Conservation (phyloP, 352 stramenopile genomes). For the Pythium utonaiense region DNA sequence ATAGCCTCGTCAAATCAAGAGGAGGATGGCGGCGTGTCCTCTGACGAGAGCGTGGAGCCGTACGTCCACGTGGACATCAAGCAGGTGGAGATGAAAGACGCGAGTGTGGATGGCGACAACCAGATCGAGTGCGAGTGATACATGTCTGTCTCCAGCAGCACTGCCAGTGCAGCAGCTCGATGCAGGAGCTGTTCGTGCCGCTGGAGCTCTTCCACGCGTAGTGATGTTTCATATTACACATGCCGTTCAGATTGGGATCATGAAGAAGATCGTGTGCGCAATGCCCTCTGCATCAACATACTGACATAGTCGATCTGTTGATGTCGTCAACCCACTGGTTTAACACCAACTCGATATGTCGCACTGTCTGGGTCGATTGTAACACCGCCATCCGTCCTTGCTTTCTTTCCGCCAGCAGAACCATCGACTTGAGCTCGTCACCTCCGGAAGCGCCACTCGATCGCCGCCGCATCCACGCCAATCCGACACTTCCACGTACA, state of each 20-base stretch:
- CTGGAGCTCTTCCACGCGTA: too few relatives aligned
- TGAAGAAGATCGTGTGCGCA: too few relatives aligned
- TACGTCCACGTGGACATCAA: neutral
- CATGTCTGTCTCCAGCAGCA: too few relatives aligned
- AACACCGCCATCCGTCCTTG: neutral
- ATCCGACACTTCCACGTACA: neutral
- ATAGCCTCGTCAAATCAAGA: neutral
- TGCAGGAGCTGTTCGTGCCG: too few relatives aligned
- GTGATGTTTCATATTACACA: too few relatives aligned
- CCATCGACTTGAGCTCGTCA: neutral
- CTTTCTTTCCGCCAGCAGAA: conserved; percentile 3
- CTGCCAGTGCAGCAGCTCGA: too few relatives aligned
- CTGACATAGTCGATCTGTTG: neutral
- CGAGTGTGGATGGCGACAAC: neutral
- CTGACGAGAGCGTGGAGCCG: neutral
- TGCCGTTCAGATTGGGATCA: too few relatives aligned
- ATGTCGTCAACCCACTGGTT: neutral
- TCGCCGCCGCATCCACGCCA: neutral
- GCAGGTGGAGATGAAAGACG: neutral
- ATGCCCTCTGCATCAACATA: neutral
- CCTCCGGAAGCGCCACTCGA: neutral
- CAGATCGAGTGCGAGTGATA: neutral
- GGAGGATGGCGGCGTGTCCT: neutral
- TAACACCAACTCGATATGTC: neutral
- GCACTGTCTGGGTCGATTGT: conserved; percentile 1